Evolutionary conservation across 2,329 filamentous ascomycete species (phyloP).

Genomic region (Phaeophleospora eucalypticola): DNA sequence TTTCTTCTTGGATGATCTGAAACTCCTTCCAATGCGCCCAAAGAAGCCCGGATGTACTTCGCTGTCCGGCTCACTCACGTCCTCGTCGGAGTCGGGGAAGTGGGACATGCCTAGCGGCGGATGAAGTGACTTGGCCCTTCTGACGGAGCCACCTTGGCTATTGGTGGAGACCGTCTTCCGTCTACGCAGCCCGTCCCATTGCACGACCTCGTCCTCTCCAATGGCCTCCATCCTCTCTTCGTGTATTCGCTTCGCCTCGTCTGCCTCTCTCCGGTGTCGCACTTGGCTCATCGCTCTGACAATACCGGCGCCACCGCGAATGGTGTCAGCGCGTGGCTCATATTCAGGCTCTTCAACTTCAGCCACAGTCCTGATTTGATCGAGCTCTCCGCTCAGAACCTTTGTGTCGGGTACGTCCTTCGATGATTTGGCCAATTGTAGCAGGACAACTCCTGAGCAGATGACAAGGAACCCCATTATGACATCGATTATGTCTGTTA

Average conservation of each 20-base stretch:
- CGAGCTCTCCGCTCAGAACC: constrained; percentile 85
- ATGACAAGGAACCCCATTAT: constrained; percentile 93
- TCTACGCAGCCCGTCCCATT: constrained; percentile 87
- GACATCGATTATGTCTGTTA: constrained; percentile 76
- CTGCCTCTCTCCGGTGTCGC: constrained; percentile 71
- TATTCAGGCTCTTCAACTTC: constrained; percentile 95
- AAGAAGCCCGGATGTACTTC: constrained; percentile 49
- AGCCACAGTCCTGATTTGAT: constrained; percentile 92
- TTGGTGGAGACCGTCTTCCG: constrained; percentile 53
- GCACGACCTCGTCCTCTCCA: constrained; percentile 72
- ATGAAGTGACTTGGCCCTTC: constrained; percentile 53
- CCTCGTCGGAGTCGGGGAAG: constrained; percentile 65
- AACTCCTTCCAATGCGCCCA: constrained; percentile 29
- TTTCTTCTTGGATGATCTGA: constrained; percentile 13
- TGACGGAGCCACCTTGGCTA: constrained; percentile 37
- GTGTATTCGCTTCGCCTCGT: constrained; percentile 72
- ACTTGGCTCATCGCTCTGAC: constrained; percentile 74
- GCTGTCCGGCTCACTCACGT: constrained; percentile 38
- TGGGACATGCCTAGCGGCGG: constrained; percentile 84
- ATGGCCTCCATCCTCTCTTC: constrained; percentile 79
- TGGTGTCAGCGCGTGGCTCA: constrained; percentile 93
- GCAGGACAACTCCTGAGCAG: constrained; percentile 82
- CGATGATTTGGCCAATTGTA: constrained; percentile 96
- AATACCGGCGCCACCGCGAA: constrained; percentile 84
- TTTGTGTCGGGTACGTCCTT: constrained; percentile 95